These are phyloP conservation scores for Priceomyces carsonii DNA, from an alignment of 805 yeast species.

Conservation along the genomic window DNA sequence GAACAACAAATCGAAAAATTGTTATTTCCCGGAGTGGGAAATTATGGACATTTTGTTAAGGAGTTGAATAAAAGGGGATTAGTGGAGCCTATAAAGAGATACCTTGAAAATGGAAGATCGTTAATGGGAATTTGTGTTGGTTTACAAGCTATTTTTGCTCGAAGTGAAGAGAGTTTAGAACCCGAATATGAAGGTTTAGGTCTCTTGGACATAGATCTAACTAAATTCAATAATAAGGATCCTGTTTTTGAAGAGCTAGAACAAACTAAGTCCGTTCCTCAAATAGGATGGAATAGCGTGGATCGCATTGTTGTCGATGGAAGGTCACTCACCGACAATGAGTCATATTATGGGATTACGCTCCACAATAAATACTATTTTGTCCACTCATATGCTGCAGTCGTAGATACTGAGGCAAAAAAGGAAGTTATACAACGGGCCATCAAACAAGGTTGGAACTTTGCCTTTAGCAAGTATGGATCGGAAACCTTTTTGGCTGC, in stretches of 20 bases:
- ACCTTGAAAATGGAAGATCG: conserved; percentile 76
- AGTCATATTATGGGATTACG: conserved; percentile 60
- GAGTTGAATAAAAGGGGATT: conserved; percentile 63
- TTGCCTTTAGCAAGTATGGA: conserved; percentile 74
- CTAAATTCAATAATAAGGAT: conserved; percentile 54
- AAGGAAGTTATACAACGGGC: conserved; percentile 29
- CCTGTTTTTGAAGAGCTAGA: conserved; percentile 23
- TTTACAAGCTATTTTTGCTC: conserved; percentile 75
- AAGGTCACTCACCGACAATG: conserved; percentile 20
- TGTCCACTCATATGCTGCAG: conserved; percentile 91
- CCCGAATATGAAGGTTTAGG: conserved; percentile 60
- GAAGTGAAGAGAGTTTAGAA: conserved; percentile 70
- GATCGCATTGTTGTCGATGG: conserved; percentile 23
- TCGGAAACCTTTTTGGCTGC: conserved; percentile 83
- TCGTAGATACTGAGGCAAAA: conserved; percentile 39
- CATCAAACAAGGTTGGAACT: conserved; percentile 59
- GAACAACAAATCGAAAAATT: conserved; percentile 53
- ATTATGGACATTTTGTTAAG: conserved; percentile 89
- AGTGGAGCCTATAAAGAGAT: conserved; percentile 61
- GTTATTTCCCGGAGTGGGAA: conserved; percentile 96
- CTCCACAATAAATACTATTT: conserved; percentile 79
- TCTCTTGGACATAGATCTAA: conserved; percentile 45
- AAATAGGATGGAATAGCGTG: conserved; percentile 90
- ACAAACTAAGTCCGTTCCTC: conserved; percentile 81
- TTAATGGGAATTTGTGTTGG: conserved; percentile 99